Evolutionary conservation across 2,329 filamentous ascomycete genomes (phyloP), one percentile per base, ranked within the genome.

Genomic region (Colletotrichum sp.): DNA sequence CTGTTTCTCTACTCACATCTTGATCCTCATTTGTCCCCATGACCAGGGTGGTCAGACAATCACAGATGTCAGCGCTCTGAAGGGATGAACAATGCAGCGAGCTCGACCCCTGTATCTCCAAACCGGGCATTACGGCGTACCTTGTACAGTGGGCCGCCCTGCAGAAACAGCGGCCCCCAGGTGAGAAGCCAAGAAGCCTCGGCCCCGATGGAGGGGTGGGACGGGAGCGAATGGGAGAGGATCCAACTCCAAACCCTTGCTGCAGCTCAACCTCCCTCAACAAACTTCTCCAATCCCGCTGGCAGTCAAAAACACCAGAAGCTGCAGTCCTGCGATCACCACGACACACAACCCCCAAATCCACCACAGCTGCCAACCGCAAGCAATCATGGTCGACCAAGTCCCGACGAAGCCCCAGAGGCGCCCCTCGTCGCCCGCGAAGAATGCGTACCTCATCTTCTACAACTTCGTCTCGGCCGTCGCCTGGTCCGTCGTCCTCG

Each of bases 401-500:
- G 72, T 69, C 39, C 76, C 76, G 67, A 75, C 71, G 12, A 75
- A 77, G 77, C 75, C 77, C 61, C 77, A 30, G 59, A 63, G 74
- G 13, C 61, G 63, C 76, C 80, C 82, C 63, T 78, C 86, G 39
- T 87, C 86, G 69, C 86, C 86, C 76, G 80, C 88, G 77, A 93
- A 92, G 83, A 90, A 87, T 72, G 87, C 86, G 82, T 98, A 98
- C 87, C 92, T 99, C 70, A 90, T 96, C 82, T 87, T 93, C 80
- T 99, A 99, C 91, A 99, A 99, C 86, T 89, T 92, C 80, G 82
- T 93, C 78, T 98, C 93, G 69, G 92, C 95, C 76, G 83, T 92
- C 26, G 91, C 96, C 69, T 99, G 97, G 97, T 86, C 90, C 55
- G 91, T 92, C 21, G 93, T 98, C 70, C 91, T 98, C 55, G 90